phyloP scores from a whole-genome alignment of 1,284 basidiomycete genomes.

The Ustilago crameri region DNA sequence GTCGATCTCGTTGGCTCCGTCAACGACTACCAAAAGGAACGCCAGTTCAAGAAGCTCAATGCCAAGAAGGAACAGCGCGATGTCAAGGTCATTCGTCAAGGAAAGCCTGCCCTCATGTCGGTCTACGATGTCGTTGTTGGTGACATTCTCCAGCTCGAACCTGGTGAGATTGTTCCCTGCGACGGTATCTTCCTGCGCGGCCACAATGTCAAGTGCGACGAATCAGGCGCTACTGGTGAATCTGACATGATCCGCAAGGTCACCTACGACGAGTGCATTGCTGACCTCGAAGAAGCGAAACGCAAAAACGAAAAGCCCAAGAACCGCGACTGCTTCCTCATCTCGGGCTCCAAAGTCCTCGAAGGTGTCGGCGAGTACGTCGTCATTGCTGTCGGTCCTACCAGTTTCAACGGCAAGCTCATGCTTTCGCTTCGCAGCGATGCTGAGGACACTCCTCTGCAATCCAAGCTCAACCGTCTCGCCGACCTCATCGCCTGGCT shows the following conservation, averaged over 20 bases:
- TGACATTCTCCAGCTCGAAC: slow-evolving; percentile 89
- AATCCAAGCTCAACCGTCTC: slow-evolving; percentile 89
- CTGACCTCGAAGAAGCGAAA: slow-evolving; percentile 68
- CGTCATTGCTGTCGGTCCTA: slow-evolving; percentile 88
- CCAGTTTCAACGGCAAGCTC: slow-evolving; percentile 89
- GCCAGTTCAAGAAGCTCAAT: slow-evolving; percentile 90
- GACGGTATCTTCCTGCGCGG: slow-evolving; percentile 93
- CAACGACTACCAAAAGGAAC: slow-evolving; percentile 97
- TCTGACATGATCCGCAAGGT: slow-evolving; percentile 92
- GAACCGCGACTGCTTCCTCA: slow-evolving; percentile 85
- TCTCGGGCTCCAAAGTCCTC: slow-evolving; percentile 92
- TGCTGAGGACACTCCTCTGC: slow-evolving; percentile 86
- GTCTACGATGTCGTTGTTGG: slow-evolving; percentile 88
- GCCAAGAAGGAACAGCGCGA: slow-evolving; percentile 94
- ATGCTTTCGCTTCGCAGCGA: slow-evolving; percentile 73
- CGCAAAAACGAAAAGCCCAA: slow-evolving; percentile 71
- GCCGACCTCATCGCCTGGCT: slow-evolving; percentile 94
- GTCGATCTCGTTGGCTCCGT: slow-evolving; percentile 77
- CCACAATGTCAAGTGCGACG: slow-evolving; percentile 94
- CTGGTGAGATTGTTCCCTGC: slow-evolving; percentile 93
- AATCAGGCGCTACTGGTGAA: slow-evolving; percentile 95
- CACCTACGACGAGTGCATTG: slow-evolving; percentile 80
- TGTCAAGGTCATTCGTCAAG: slow-evolving; percentile 89
- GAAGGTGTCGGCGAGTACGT: slow-evolving; percentile 95
- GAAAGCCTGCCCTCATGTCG: slow-evolving; percentile 83